Conservation (phyloP, 345 rosid species). For the Hibiscus tridactylites region DNA sequence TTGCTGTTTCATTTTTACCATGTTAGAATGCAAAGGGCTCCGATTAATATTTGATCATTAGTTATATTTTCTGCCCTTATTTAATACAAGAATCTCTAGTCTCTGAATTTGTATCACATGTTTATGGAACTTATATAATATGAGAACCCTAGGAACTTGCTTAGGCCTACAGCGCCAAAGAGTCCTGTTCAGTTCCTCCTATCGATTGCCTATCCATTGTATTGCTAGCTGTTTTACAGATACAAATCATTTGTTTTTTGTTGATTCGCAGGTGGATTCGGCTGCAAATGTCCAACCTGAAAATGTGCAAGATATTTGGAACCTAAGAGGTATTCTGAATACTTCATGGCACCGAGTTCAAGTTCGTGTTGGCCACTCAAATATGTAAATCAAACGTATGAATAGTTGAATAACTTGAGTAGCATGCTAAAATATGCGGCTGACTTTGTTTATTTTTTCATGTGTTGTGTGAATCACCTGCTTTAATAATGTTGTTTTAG, state of each 20-base stretch:
- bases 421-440: not conserved
- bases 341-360: conserved; percentile 88
- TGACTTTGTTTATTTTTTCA: not conserved
- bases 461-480: not conserved
- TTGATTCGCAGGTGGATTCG: conserved; percentile 57
- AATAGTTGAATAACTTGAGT: not conserved
- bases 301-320: conserved; percentile 75
- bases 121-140: not conserved
- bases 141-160: not conserved
- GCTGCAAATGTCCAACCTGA: conserved; percentile 95
- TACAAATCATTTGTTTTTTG: not conserved
- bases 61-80: not conserved
- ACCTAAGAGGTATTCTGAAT: conserved; percentile 85
- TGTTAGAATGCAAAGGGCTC: not conserved
- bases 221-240: not conserved
- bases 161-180: not conserved
- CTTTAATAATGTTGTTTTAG: not conserved
- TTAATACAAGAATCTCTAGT: not conserved
- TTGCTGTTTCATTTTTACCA: not conserved
- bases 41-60: not conserved
- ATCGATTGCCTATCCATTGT: not conserved
- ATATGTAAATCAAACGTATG: not conserved
- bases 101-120: not conserved
- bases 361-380: conserved; percentile 60
- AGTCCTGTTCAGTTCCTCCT: not conserved